phyloP scores from a whole-genome alignment of 139 green algal genomes.

The Chlorella ohadii region DNA sequence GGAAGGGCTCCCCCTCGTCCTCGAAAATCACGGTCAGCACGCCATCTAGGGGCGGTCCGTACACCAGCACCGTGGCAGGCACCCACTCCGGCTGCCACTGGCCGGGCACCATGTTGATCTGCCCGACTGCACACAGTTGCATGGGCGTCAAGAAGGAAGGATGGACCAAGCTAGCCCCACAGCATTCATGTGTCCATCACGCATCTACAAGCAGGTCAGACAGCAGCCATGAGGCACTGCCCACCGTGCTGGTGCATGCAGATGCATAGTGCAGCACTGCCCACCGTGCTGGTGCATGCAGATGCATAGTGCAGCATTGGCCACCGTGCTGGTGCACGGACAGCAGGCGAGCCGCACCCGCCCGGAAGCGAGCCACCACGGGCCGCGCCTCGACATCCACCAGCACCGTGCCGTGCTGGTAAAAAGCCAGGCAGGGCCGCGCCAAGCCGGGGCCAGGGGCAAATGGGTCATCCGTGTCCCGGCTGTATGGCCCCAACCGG shows the following conservation, averaged over 20 bases:
- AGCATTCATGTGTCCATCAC: too few species aligned
- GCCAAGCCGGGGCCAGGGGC: not conserved
- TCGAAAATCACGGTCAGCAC: not conserved
- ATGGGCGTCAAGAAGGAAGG: too few species aligned
- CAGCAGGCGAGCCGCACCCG: not conserved
- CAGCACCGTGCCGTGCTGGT: not conserved
- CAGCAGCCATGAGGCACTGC: too few species aligned
- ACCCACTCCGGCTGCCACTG: slow-evolving; percentile 14
- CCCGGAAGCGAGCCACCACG: slow-evolving; percentile 1
- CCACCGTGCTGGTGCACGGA: not conserved
- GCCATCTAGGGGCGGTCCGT: not conserved
- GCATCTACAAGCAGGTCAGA: too few species aligned
- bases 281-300: too few species aligned
- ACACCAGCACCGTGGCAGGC: slow-evolving; percentile 13
- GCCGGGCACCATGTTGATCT: slow-evolving; percentile 17
- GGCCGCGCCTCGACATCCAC: not conserved
- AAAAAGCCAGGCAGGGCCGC: slow-evolving; percentile 12
- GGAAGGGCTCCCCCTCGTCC: slow-evolving; percentile 17
- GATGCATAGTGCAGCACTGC: too few species aligned
- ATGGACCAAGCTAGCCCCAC: not conserved
- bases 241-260: too few species aligned
- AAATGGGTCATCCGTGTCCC: slow-evolving; percentile 11
- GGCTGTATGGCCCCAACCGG: slow-evolving; percentile 5
- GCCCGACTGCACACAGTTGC: not conserved
- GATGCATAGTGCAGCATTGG: too few species aligned